Evolutionary conservation across 352 stramenopile genomes (phyloP).

Genomic region (Globisporangium mamillatum): DNA sequence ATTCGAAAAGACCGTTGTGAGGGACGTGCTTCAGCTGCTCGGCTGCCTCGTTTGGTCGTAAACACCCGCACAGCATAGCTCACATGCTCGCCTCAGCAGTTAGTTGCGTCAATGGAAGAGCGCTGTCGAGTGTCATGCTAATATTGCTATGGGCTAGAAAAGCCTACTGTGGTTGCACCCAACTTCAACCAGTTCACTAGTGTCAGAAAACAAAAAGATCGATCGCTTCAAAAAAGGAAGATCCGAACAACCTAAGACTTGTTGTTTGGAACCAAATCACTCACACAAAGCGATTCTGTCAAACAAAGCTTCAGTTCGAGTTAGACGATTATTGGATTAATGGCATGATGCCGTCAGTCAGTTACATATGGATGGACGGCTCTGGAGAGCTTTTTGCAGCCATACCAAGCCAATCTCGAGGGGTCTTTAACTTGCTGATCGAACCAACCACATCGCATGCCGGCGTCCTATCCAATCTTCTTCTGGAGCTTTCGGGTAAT

Average conservation of each 20-base stretch:
- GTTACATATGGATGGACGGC: no score
- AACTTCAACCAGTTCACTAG: not conserved
- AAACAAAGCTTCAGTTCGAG: not conserved
- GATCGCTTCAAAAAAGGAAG: not conserved
- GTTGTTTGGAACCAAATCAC: not conserved
- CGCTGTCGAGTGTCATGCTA: not conserved
- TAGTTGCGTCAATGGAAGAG: not conserved
- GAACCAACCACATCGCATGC: no score
- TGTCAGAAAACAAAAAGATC: not conserved
- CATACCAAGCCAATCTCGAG: no score
- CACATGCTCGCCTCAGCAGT: not conserved
- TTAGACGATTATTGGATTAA: no score
- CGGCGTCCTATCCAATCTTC: no score
- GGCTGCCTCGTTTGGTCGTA: not conserved
- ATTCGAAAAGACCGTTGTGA: no score
- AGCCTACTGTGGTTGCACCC: not conserved
- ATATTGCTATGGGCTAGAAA: not conserved
- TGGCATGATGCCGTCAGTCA: no score
- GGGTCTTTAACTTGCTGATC: no score
- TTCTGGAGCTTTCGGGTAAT: no score
- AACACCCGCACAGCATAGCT: not conserved
- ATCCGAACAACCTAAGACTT: not conserved
- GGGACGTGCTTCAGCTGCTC: not conserved
- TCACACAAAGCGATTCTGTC: not conserved
- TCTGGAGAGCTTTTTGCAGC: no score